Percentiles rank a stretch among this genome's conserved stretches.
phyloP scores from a whole-genome alignment of 768 basidiomycete genomes.

The Kwoniella pini region DNA sequence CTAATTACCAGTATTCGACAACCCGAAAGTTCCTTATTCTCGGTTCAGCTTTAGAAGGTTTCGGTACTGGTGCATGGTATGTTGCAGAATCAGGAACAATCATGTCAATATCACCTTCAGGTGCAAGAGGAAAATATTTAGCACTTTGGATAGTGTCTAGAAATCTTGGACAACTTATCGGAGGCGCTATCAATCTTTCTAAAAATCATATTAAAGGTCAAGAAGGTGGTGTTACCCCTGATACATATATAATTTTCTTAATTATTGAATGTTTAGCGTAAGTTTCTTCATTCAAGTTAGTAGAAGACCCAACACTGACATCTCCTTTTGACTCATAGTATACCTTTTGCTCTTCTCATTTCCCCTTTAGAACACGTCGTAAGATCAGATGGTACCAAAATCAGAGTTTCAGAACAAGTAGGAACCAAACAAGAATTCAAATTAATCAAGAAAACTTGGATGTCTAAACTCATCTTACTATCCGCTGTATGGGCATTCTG shows the following conservation, averaged over 20 bases:
- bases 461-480: conserved; percentile 16
- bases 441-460: conserved; percentile 17
- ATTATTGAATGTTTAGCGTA: conserved; percentile 21
- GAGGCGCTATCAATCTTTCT: conserved; percentile 26
- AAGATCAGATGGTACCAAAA: conserved; percentile 25
- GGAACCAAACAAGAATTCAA: conserved; percentile 25
- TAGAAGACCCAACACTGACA: neutral
- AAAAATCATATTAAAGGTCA: conserved; percentile 17
- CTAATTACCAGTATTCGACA: neutral
- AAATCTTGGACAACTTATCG: conserved; percentile 25
- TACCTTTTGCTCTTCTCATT: conserved; percentile 21
- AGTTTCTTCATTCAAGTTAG: neutral
- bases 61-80: conserved; percentile 19
- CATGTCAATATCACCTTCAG: conserved; percentile 22
- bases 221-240: conserved; percentile 13
- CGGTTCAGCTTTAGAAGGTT: conserved; percentile 22
- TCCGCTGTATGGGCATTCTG: conserved; percentile 22
- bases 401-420: conserved; percentile 18
- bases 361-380: conserved; percentile 22
- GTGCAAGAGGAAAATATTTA: conserved; percentile 31
- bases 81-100: conserved; percentile 32
- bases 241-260: conserved; percentile 22
- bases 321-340: neutral
- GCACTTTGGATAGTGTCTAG: conserved; percentile 28
- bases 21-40: conserved; percentile 6